Evolutionary conservation across 2,329 filamentous ascomycete genomes (phyloP).

Genomic region (Emmonsiellopsis sp.): DNA sequence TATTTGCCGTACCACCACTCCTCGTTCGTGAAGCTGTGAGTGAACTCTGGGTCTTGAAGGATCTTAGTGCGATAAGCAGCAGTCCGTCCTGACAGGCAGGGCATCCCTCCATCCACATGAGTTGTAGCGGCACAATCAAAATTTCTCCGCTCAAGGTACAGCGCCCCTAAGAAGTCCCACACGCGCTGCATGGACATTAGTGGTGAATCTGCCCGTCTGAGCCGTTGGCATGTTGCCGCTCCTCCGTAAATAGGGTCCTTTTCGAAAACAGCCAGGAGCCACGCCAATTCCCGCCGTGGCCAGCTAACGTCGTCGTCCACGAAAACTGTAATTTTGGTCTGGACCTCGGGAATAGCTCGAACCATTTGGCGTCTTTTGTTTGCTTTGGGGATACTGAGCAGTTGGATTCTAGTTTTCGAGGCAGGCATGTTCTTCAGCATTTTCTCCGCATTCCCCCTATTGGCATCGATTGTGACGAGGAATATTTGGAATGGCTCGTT

Average conservation of each 20-base stretch:
- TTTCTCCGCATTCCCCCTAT: slow-evolving; percentile 57
- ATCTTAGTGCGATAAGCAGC: slow-evolving; percentile 88
- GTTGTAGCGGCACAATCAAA: slow-evolving; percentile 96
- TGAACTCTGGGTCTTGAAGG: slow-evolving; percentile 74
- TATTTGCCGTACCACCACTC: slow-evolving; percentile 70
- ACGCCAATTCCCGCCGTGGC: slow-evolving; percentile 75
- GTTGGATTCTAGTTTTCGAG: slow-evolving; percentile 58
- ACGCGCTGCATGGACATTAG: slow-evolving; percentile 50
- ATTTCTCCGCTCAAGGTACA: slow-evolving; percentile 88
- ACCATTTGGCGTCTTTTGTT: slow-evolving; percentile 96
- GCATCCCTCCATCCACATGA: slow-evolving; percentile 89
- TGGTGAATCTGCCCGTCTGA: slow-evolving; percentile 58
- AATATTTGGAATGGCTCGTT: slow-evolving; percentile 60
- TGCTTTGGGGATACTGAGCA: slow-evolving; percentile 71
- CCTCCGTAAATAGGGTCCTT: slow-evolving; percentile 68
- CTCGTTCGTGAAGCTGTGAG: slow-evolving; percentile 83
- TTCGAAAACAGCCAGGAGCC: slow-evolving; percentile 90
- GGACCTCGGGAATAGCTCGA: slow-evolving; percentile 76
- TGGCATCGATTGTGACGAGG: slow-evolving; percentile 77
- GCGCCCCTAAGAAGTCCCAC: slow-evolving; percentile 84
- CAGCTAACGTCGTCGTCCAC: slow-evolving; percentile 95
- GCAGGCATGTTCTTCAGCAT: slow-evolving; percentile 48
- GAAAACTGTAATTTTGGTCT: slow-evolving; percentile 78
- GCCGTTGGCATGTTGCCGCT: slow-evolving; percentile 82
- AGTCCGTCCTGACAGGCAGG: slow-evolving; percentile 89